Percentiles rank a stretch among this genome's conserved stretches.
Conservation (phyloP, 2,329 filamentous ascomycete species). For the Fusarium incarnatum region DNA sequence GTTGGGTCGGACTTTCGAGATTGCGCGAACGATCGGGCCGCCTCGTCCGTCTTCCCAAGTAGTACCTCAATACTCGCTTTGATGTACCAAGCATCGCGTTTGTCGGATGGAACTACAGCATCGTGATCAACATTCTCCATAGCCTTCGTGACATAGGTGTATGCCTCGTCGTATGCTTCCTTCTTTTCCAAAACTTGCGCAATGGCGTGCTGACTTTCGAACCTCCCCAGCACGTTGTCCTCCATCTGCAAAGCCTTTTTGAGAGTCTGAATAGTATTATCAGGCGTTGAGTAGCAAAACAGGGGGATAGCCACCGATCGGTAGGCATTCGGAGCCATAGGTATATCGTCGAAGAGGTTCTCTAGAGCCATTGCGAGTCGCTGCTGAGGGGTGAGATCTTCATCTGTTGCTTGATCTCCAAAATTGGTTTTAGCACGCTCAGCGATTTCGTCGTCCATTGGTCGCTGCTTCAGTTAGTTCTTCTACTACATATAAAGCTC, state of each 20-base stretch:
- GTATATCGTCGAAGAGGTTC: conserved; percentile 38
- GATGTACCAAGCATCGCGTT: neutral
- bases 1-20: neutral
- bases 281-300: neutral
- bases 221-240: neutral
- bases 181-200: neutral
- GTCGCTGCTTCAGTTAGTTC: neutral
- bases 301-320: too few relatives aligned
- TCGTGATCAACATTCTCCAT: neutral
- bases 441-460: fast-evolving
- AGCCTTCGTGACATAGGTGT: fast-evolving
- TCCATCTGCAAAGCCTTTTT: neutral
- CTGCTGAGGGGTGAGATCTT: too few relatives aligned
- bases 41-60: fast-evolving
- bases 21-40: neutral
- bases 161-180: neutral
- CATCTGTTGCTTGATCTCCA: neutral
- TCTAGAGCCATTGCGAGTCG: fast-evolving
- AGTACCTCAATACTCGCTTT: neutral
- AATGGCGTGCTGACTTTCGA: neutral
- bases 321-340: conserved; percentile 9
- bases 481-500: neutral
- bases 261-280: neutral
- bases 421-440: neutral
- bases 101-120: too few relatives aligned